Percentiles rank a stretch among this genome's conserved stretches.
phyloP scores from a whole-genome alignment of 257 asterid species.

The Fraxinus excelsior region DNA sequence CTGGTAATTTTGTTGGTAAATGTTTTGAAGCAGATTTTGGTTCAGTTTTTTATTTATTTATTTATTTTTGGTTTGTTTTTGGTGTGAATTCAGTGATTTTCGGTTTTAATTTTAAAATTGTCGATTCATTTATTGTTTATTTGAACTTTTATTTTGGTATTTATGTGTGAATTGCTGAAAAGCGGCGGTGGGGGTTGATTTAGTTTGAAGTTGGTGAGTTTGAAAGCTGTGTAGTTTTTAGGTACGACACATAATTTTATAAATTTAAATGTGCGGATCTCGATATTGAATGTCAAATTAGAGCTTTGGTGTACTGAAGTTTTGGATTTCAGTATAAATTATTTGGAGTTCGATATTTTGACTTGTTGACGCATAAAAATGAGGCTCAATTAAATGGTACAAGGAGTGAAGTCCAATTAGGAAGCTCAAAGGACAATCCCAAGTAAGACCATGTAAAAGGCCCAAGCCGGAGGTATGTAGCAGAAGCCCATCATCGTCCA shows the following conservation, averaged over 20 bases:
- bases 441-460: too few species aligned
- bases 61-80: neutral
- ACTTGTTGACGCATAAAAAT: too few species aligned
- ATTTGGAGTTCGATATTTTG: neutral
- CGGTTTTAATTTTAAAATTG: neutral
- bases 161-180: neutral
- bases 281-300: constrained; percentile 4
- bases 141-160: neutral
- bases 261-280: constrained; percentile 14
- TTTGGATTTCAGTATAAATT: constrained; percentile 14
- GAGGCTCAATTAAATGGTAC: too few species aligned
- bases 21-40: constrained; percentile 12
- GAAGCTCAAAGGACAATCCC: too few species aligned
- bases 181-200: constrained; percentile 5
- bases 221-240: constrained; percentile 29
- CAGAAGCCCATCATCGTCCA: too few species aligned
- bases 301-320: constrained; percentile 11
- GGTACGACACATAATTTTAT: neutral
- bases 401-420: too few species aligned
- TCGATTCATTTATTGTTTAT: constrained; percentile 22
- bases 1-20: constrained; percentile 17
- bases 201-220: constrained; percentile 22
- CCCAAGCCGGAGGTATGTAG: too few species aligned
- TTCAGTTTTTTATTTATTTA: neutral
- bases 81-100: constrained; percentile 27